A percentile compares a stretch with the other conserved stretches of the same genome.
Evolutionary conservation across 257 asterid species (phyloP).

Genomic region (Gentiana macrophylla): DNA sequence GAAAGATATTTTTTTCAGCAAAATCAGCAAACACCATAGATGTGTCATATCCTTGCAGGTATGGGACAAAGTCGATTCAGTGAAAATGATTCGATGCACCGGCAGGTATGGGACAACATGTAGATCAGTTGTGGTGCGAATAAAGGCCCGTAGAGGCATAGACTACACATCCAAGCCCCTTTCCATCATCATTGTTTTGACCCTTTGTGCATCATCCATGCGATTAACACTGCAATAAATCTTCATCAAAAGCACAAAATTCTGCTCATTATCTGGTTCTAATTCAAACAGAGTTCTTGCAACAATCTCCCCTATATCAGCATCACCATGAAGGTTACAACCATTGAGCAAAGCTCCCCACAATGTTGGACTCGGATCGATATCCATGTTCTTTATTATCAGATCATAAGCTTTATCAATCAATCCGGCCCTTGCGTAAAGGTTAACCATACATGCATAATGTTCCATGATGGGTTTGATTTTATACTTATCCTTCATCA

Average conservation of each 20-base stretch:
- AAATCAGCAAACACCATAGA: too few species aligned
- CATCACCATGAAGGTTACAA: conserved; percentile 29
- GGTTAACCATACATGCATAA: conserved; percentile 41
- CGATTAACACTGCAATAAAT: conserved; percentile 36
- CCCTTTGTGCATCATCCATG: conserved; percentile 32
- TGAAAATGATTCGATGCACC: too few species aligned
- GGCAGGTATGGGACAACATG: too few species aligned
- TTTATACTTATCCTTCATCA: conserved; percentile 20
- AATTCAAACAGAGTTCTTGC: conserved; percentile 33
- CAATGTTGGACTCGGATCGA: conserved; percentile 27
- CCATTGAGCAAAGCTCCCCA: conserved; percentile 46
- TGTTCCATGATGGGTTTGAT: conserved; percentile 32
- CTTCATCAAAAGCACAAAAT: conserved; percentile 45
- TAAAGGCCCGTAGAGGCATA: too few species aligned
- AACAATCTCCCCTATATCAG: conserved; percentile 31
- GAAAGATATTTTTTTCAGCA: too few species aligned
- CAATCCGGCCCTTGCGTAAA: conserved; percentile 42
- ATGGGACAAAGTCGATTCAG: too few species aligned
- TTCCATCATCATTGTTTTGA: conserved; percentile 44
- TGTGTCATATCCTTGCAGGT: too few species aligned
- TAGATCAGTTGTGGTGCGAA: too few species aligned
- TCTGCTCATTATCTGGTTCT: conserved; percentile 41
- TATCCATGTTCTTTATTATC: conserved; percentile 43
- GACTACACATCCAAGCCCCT: conserved; percentile 39
- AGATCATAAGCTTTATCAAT: conserved; percentile 30